Percentiles rank a stretch among this genome's conserved stretches.
phyloP scores from a whole-genome alignment of 2,329 filamentous ascomycete genomes.

The Penicillium sp. region DNA sequence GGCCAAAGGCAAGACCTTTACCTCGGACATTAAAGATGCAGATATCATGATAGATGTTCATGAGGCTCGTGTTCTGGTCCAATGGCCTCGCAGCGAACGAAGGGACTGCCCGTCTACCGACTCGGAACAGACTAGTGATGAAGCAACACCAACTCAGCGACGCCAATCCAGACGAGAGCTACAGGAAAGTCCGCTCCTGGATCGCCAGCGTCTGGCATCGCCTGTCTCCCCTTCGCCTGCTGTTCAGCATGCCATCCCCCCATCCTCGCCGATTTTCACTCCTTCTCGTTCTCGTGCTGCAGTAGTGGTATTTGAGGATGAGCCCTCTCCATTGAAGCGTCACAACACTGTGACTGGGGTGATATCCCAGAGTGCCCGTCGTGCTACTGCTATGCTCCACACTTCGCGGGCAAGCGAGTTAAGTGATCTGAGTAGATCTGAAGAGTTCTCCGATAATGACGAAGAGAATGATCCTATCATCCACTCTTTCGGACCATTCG shows the following conservation, averaged over 20 bases:
- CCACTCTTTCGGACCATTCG: constrained; percentile 88
- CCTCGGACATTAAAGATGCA: constrained; percentile 79
- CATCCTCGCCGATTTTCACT: constrained; percentile 45
- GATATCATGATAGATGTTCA: constrained; percentile 97
- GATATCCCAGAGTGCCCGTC: constrained; percentile 36
- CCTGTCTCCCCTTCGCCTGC: constrained; percentile 72
- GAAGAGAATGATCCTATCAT: constrained; percentile 94
- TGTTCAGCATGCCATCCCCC: constrained; percentile 46
- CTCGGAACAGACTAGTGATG: constrained; percentile 72
- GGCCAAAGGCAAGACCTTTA: constrained; percentile 83
- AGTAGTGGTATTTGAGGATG: constrained; percentile 71
- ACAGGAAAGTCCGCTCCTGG: constrained; percentile 54
- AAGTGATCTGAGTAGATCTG: constrained; percentile 44
- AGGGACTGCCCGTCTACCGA: constrained; percentile 54
- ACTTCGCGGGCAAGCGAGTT: constrained; percentile 37
- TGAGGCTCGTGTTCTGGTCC: constrained; percentile 82
- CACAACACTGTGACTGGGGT: constrained; percentile 28
- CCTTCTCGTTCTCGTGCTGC: constrained; percentile 46
- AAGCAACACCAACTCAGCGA: constrained; percentile 44
- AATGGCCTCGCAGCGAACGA: constrained; percentile 70
- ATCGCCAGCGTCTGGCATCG: constrained; percentile 64
- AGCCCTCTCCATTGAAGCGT: constrained; percentile 55
- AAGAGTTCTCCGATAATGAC: constrained; percentile 74
- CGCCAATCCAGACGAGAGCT: constrained; percentile 29
- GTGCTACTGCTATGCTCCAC: constrained; percentile 34